phyloP scores from a whole-genome alignment of 2,329 filamentous ascomycete species.

The Epichloe aotearoae region DNA sequence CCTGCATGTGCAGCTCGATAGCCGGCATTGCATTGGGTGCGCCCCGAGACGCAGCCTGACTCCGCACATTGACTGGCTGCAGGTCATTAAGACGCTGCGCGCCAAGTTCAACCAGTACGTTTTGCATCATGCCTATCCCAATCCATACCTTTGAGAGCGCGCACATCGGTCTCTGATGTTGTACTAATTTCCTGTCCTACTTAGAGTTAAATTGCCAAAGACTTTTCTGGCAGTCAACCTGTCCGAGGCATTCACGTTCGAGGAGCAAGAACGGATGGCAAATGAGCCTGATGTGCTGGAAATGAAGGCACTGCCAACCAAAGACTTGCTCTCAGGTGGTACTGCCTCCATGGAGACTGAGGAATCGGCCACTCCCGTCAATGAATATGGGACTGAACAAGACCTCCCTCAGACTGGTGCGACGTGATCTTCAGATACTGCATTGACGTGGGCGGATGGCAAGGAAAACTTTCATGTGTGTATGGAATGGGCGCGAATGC shows the following conservation, averaged over 20 bases:
- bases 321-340: conserved; percentile 14
- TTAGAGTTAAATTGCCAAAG: conserved; percentile 51
- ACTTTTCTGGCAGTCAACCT: conserved; percentile 53
- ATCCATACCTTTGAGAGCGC: conserved; percentile 7
- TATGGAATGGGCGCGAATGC: neutral
- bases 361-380: neutral
- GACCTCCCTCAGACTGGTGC: neutral
- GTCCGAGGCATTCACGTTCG: conserved; percentile 48
- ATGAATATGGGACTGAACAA: neutral
- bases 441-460: neutral
- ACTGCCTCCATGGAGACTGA: neutral
- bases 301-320: conserved; percentile 27
- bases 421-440: neutral
- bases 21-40: conserved; percentile 89
- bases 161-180: neutral
- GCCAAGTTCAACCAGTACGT: conserved; percentile 90
- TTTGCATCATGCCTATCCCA: neutral
- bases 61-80: conserved; percentile 86
- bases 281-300: conserved; percentile 35
- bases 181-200: neutral
- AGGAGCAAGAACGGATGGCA: conserved; percentile 39
- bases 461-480: neutral
- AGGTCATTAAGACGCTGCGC: conserved; percentile 87
- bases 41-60: conserved; percentile 84
- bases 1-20: conserved; percentile 89